These are phyloP conservation scores for Penstemon eatonii DNA, from an alignment of 257 asterid species.

Conservation along the genomic window DNA sequence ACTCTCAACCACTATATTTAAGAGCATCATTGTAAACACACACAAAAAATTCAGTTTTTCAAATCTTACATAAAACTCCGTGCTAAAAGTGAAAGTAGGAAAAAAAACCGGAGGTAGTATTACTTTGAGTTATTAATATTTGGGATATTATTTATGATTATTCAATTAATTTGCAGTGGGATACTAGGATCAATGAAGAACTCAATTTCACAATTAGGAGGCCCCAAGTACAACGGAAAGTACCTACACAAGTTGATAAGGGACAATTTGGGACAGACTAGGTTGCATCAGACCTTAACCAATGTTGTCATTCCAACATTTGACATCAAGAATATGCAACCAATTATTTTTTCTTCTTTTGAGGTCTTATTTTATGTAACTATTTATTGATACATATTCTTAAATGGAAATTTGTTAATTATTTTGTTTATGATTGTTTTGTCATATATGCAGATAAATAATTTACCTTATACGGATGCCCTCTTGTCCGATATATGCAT, in stretches of 20 bases:
- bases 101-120: no score
- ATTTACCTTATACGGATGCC: slow-evolving; percentile 32
- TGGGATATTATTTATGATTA: no score
- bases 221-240: slow-evolving; percentile 47
- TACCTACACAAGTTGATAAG: slow-evolving; percentile 40
- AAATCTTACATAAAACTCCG: no score
- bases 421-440: not conserved
- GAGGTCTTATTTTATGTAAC: slow-evolving; percentile 32
- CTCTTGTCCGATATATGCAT: slow-evolving; percentile 50
- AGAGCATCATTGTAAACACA: no score
- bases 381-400: no score
- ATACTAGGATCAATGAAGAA: slow-evolving; percentile 21
- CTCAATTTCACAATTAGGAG: slow-evolving; percentile 15
- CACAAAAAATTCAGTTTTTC: no score
- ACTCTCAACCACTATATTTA: no score
- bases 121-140: no score
- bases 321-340: slow-evolving; percentile 50
- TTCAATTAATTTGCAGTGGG: slow-evolving; percentile 36
- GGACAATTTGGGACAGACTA: slow-evolving; percentile 39
- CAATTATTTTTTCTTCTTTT: slow-evolving; percentile 45
- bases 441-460: not conserved
- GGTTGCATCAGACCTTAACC: slow-evolving; percentile 39
- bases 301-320: slow-evolving; percentile 58
- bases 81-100: no score
- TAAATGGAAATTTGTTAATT: not conserved